Evolutionary conservation across 805 yeast species (phyloP), one percentile per base, ranked within the genome.

Genomic region (Saccharomycopsis selenospora): DNA sequence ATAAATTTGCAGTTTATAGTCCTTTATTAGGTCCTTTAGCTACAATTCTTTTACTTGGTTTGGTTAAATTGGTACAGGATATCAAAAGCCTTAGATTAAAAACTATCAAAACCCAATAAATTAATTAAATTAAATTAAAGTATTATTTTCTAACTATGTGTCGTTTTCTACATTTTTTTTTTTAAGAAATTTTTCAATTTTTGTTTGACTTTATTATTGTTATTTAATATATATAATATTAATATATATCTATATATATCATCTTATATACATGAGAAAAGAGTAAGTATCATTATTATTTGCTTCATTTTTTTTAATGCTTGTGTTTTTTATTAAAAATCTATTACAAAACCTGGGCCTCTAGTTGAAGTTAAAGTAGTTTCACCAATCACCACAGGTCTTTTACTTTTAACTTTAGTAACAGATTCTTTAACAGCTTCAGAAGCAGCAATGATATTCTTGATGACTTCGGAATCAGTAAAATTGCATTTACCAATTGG

Each of bases 1-100:
- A 91, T 61, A 90, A 87, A 63, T 72, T 93, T 59, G 98, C 99
- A 0, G 95, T 93, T 1, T 93, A 89, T 56, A 69, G 88, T 60
- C 99, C 99, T 0, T 67, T 91, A 41, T 63, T 90, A 29, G 98
- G 98, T 0, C 99, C 99, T 1, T 68, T 89, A 29, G 66, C 76
- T 1, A 76, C 91, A 23, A 89, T 93, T 20, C 61, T 76, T 10
- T 18, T 70, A 1, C 61, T 81, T 48, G 84, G 82, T 0, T 47
- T 75, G 1, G 20, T 80, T 3, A 76, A 80, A 51, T 55, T 72
- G 2, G 11, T 73, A 14, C 66, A 66, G 42, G 81, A 76, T 38
- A 20, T 52, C 6, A 49, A 45, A 26, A 25, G 25, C 18, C 28
- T 46, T n/a, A 49, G 38, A n/a, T n/a, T n/a, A n/a, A n/a, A n/a